Base-by-base conservation (phyloP, 257 asterid species). In the Echites panduratus region DNA sequence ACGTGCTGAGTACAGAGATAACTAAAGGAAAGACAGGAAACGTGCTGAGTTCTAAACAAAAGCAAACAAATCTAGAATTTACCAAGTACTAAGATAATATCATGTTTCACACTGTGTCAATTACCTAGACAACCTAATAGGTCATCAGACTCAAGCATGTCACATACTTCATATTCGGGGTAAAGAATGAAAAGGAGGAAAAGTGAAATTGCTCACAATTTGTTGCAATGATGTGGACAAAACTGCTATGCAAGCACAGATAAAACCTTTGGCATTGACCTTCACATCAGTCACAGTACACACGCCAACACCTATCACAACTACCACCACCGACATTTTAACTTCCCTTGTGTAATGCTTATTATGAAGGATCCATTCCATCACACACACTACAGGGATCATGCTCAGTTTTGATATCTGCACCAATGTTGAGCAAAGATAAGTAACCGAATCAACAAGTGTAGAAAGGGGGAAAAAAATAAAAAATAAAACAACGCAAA, bases 271-370 rank as follows among this genome's bases (percentile, higher is more conserved):
- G 74, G 84, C 85, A 69, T 93, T 93, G 84, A 93, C 94, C 77
- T 93, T 86, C 71, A 93, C 98, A 45, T 93, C 98, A 12, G 98
- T 93, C 79, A 93, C 96, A 20, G 98, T 93, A 90, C 98, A 93
- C 72, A 93, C 98, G 69, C 98, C 97, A 61, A 91, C 98, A 53
- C 98, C 98, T 68, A 93, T 87, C 74, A 93, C 96, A 74, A 93
- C 98, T 70, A 91, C 92, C 81, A 93, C 84, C 52, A 93, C 98
- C 20, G 98, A 63, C 77, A 86, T 69, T 80, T 93, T 93, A 76
- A 93, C 97, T 82, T 93, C 96, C 68, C 77, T 89, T 13, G 94
- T 35, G 89, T 88, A 93, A 71, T 83, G 87, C 85, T 93, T 93
- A 71, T 69, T 89, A 35, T 93, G 97, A 75, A 93, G 87, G 83